Percentiles rank a stretch among this genome's conserved stretches.
phyloP scores from a whole-genome alignment of 2,329 filamentous ascomycete species.

The Orbilia blumenaviensis region DNA sequence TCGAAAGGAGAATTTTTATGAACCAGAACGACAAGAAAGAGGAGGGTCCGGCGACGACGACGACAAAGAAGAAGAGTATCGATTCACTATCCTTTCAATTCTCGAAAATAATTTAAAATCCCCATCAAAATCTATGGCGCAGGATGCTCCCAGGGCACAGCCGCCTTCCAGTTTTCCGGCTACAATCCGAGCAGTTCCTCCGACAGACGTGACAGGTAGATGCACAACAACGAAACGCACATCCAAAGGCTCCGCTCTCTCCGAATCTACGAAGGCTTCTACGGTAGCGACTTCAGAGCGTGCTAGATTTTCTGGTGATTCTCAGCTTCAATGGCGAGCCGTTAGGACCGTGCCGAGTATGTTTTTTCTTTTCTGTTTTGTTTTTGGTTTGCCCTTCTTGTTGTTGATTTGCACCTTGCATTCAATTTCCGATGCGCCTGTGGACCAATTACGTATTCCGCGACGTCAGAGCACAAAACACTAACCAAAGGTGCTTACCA shows the following conservation, averaged over 20 bases:
- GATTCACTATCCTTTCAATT: neutral
- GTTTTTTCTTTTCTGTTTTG: slow-evolving; percentile 51
- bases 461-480: slow-evolving; percentile 1
- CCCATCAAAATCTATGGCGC: slow-evolving; percentile 45
- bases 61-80: too few species aligned
- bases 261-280: slow-evolving; percentile 48
- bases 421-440: neutral
- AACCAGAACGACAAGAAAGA: slow-evolving; percentile 16
- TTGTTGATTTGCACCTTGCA: neutral
- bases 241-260: slow-evolving; percentile 40
- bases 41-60: slow-evolving; percentile 4
- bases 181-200: slow-evolving; percentile 33
- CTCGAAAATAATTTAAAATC: neutral
- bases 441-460: slow-evolving; percentile 5
- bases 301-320: slow-evolving; percentile 44
- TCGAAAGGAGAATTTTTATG: slow-evolving; percentile 33
- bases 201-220: slow-evolving; percentile 14
- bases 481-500: neutral
- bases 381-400: neutral
- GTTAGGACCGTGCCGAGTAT: slow-evolving; percentile 58
- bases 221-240: slow-evolving; percentile 36
- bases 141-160: slow-evolving; percentile 42
- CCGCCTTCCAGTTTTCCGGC: slow-evolving; percentile 40
- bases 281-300: slow-evolving; percentile 35
- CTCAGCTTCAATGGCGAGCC: slow-evolving; percentile 56